Evolutionary conservation across 768 basidiomycete genomes (phyloP), one percentile per base, ranked within the genome.

Genomic region (Kwoniella bestiolae): DNA sequence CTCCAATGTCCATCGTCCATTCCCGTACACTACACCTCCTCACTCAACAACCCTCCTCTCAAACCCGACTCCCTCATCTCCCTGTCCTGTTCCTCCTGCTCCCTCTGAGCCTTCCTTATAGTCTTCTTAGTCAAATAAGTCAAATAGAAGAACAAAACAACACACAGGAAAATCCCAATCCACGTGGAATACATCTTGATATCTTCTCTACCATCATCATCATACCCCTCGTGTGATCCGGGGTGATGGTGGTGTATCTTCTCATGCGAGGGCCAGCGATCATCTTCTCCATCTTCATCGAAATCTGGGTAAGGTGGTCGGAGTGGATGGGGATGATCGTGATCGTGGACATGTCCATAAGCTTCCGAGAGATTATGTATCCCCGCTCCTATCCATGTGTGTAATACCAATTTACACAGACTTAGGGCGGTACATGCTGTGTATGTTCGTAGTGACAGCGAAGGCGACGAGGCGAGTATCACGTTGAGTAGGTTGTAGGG

Each of bases 401-500:
- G 93, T 53, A 94, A 85, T 81, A 92, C 88, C 72, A 94, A 87
- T 80, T 96, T 95, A 86, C 91, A 87, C 59, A 94, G 85, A 38
- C 91, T 92, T 34, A 93, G 84, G 3, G 89, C 92, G 4, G 93
- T 95, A 83, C 91, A 92, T 55, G 87, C 79, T 18, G 88, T 77
- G 50, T 75, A 77, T 23, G 73, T 75, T 26, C 63, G 55, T 12
- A 94, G 84, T 4, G 88, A 89, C 71, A 94, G 87, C 5, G 89
- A 87, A 32, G 89, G 88, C n/a, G 90, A 88, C 2, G 91, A 91
- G 7, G 94, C 92, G 52, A 96, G 86, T 52, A 96, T 87, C 76
- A 90, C 91, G 83, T 95, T 96, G 88, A 95, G 91, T 75, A 95
- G 90, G 82, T 95, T 95, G 83, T 81, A 82, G 11, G 81, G 78